A percentile compares a stretch with the other conserved stretches of the same genome.
These are phyloP conservation scores for Candida caryicola DNA, from an alignment of 805 yeast species.

Conservation along the genomic window DNA sequence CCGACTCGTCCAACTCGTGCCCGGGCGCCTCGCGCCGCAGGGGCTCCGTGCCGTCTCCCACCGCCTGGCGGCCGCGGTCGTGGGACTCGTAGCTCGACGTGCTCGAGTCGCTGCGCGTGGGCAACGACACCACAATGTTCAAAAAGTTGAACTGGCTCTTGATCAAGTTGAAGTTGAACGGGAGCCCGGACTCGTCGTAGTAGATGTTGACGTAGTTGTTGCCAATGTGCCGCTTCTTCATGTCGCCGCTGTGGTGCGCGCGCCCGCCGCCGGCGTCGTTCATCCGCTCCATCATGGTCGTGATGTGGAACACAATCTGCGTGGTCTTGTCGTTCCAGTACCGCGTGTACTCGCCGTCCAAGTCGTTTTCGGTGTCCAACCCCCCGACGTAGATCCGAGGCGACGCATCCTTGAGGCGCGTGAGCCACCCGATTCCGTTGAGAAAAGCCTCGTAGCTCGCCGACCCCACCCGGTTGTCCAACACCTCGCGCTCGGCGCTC, in stretches of 20 bases:
- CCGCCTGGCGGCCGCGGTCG: slow-evolving; percentile 4
- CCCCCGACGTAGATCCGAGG: slow-evolving; percentile 69
- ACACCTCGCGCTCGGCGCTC: slow-evolving; percentile 56
- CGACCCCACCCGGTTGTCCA: slow-evolving; percentile 66
- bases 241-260: slow-evolving; percentile 29
- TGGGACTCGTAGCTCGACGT: background rate
- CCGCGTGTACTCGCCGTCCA: slow-evolving; percentile 74
- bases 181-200: slow-evolving; percentile 68
- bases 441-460: slow-evolving; percentile 58
- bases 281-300: slow-evolving; percentile 73
- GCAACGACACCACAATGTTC: slow-evolving; percentile 75
- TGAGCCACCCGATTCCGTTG: slow-evolving; percentile 54
- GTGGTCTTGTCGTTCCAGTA: slow-evolving; percentile 69
- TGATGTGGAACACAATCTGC: slow-evolving; percentile 74
- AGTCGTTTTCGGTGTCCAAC: slow-evolving; percentile 62
- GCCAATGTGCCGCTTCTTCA: slow-evolving; percentile 83
- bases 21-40: background rate
- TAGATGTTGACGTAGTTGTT: slow-evolving; percentile 78
- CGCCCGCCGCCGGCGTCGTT: slow-evolving; percentile 7
- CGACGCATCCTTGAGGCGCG: slow-evolving; percentile 51
- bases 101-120: slow-evolving; percentile 19
- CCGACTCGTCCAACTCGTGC: background rate
- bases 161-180: slow-evolving; percentile 68
- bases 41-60: background rate
- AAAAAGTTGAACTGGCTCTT: slow-evolving; percentile 80